phyloP scores from a whole-genome alignment of 1,139 yeast species.

The Debaryomyces fabryi region DNA sequence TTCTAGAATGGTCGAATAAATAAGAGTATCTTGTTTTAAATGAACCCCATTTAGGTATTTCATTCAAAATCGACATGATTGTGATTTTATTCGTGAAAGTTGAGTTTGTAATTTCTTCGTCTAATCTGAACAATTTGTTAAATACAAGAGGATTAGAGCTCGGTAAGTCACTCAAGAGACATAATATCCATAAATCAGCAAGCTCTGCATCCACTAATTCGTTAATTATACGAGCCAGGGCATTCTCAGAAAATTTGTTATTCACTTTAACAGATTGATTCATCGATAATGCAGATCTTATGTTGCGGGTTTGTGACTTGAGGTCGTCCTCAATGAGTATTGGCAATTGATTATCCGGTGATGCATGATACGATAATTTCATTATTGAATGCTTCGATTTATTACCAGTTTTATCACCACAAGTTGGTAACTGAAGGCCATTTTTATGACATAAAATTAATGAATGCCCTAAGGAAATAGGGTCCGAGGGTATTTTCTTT shows the following conservation, averaged over 20 bases:
- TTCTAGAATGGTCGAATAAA: conserved; percentile 18
- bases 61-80: conserved; percentile 18
- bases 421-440: conserved; percentile 31
- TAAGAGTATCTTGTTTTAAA: conserved; percentile 28
- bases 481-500: conserved; percentile 44
- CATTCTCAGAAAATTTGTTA: conserved; percentile 15
- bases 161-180: conserved; percentile 28
- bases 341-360: conserved; percentile 48
- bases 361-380: conserved; percentile 39
- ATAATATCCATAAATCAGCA: conserved; percentile 44
- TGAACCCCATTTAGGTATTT: conserved; percentile 29
- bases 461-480: conserved; percentile 41
- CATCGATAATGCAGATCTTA: conserved; percentile 26
- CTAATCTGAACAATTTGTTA: conserved; percentile 22
- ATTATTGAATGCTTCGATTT: conserved; percentile 26
- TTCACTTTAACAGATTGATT: conserved; percentile 24
- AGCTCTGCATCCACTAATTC: conserved; percentile 39
- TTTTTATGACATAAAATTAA: conserved; percentile 40
- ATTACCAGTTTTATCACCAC: background rate
- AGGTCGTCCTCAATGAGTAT: conserved; percentile 43
- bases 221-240: conserved; percentile 26
- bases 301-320: conserved; percentile 22
- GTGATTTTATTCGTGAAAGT: conserved; percentile 18
- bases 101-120: conserved; percentile 18
- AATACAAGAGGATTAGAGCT: conserved; percentile 11